Base-by-base conservation (phyloP, 2,329 filamentous ascomycete species). In the Aspergillus bombycis region DNA sequence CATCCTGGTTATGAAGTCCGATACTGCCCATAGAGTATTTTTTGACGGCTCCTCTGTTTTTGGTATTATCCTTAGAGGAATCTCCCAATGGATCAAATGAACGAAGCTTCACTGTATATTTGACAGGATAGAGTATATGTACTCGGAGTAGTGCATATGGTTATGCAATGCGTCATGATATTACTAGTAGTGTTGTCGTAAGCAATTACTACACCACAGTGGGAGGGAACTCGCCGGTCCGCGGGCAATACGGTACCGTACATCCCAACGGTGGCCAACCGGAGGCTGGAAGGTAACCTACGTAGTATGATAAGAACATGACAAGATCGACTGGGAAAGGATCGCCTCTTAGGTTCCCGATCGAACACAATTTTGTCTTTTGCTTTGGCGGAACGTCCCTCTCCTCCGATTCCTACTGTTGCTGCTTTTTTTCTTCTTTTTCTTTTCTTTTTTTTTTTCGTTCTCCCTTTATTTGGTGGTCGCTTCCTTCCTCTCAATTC, bases 11-110 rank as follows among this genome's bases (percentile, higher is more conserved):
- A 12, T 12, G 21, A 32, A 53, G 26, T 43, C 52, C 12, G 38
- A 54, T 54, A 43, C 43, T 54, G 16, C 46, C 23, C 14, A 59
- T 59, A 52, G 57, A 38, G 57, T 48, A 52, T 48, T 48, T 26
- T 26, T 41, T 41, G n/a, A 58, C 19, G 11, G 28, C 48, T 34
- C n/a, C 19, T 34, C 38, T 41, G 38, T 41, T n/a, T 19, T 4
- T 41, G 55, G 61, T 59, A 62, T 57, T 58, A 62, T 59, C 50
- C 41, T 57, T 57, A 38, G 50, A 46, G 38, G 19, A n/a, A 41
- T 41, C 16, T 41, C 38, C 28, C 56, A 58, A 58, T 36, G 28
- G 30, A 58, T 48, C 28, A 58, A 21, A 58, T 26, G 43, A 14
- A 46, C n/a, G 43, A 23, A 23, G n/a, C 12, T 21, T 46, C 43